A percentile compares a stretch with the other conserved stretches of the same genome.
Evolutionary conservation across 2,329 filamentous ascomycete species (phyloP).

Genomic region (Tolypocladium paradoxum): DNA sequence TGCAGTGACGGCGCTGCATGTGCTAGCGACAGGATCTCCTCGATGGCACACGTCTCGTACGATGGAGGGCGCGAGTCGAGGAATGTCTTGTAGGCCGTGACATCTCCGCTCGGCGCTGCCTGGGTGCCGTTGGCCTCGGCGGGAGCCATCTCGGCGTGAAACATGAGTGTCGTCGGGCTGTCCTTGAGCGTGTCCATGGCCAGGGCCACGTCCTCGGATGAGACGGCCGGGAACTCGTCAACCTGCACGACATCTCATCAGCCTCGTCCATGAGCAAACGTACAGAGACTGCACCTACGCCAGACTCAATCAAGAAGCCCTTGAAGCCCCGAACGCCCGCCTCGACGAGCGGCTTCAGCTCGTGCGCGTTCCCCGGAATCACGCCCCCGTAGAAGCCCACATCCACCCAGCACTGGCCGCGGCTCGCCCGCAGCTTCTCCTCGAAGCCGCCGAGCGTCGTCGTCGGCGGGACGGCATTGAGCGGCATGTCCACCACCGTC

Average conservation of each 20-base stretch:
- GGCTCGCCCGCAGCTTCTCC: slow-evolving; percentile 75
- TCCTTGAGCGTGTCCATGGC: slow-evolving; percentile 75
- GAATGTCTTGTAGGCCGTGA: slow-evolving; percentile 80
- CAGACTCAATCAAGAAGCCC: slow-evolving; percentile 93
- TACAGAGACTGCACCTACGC: slow-evolving; percentile 44
- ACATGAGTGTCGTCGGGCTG: slow-evolving; percentile 87
- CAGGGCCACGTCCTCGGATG: slow-evolving; percentile 62
- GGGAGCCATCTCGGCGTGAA: slow-evolving; percentile 98
- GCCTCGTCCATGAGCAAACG: background rate
- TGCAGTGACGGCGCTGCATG: slow-evolving; percentile 70
- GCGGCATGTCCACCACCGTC: slow-evolving; percentile 93
- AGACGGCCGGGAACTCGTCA: slow-evolving; percentile 92
- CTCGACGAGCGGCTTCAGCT: slow-evolving; percentile 71
- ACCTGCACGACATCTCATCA: slow-evolving; percentile 43
- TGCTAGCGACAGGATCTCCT: slow-evolving; percentile 74
- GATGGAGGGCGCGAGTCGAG: slow-evolving; percentile 78
- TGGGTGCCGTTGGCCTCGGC: slow-evolving; percentile 53
- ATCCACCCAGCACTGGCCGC: slow-evolving; percentile 92
- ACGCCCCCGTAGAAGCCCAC: slow-evolving; percentile 98
- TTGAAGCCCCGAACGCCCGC: slow-evolving; percentile 93
- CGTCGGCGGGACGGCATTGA: slow-evolving; percentile 94
- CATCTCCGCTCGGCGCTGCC: slow-evolving; percentile 37
- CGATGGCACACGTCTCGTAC: slow-evolving; percentile 86
- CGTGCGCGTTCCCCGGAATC: slow-evolving; percentile 74
- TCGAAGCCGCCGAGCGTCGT: slow-evolving; percentile 75